Conservation (phyloP, 2,329 filamentous ascomycete species). For the Ascochyta pisi region DNA sequence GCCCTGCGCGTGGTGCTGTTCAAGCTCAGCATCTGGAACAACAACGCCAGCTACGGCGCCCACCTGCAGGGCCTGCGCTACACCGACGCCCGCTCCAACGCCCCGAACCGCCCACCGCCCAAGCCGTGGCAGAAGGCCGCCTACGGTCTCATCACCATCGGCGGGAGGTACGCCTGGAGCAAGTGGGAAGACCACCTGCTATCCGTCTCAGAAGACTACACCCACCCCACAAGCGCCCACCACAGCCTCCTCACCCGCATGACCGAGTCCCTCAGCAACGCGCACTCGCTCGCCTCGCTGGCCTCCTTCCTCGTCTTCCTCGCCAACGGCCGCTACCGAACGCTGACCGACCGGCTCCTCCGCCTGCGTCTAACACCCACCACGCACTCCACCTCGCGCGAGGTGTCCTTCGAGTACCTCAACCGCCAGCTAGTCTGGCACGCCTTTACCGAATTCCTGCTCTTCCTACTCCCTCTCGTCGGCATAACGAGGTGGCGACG, state of each 20-base stretch:
- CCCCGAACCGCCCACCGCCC: constrained; percentile 66
- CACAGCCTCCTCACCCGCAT: constrained; percentile 68
- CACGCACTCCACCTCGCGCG: constrained; percentile 81
- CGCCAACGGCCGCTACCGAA: constrained; percentile 88
- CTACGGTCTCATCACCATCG: constrained; percentile 85
- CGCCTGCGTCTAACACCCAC: constrained; percentile 85
- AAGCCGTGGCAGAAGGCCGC: constrained; percentile 82
- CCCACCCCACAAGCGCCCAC: constrained; percentile 58
- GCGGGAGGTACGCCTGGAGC: constrained; percentile 87
- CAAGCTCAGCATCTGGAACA: constrained; percentile 96
- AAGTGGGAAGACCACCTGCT: constrained; percentile 91
- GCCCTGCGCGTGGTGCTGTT: constrained; percentile 80
- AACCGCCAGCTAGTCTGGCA: constrained; percentile 99
- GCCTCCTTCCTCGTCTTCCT: constrained; percentile 89
- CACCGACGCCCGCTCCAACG: constrained; percentile 75
- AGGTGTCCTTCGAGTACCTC: constrained; percentile 96
- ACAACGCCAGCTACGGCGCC: constrained; percentile 93
- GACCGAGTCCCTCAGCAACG: constrained; percentile 72
- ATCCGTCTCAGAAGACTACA: constrained; percentile 76
- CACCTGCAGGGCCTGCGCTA: constrained; percentile 90
- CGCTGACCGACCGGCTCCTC: constrained; percentile 83
- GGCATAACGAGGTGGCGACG: constrained; percentile 92
- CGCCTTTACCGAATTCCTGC: constrained; percentile 98
- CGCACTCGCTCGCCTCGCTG: constrained; percentile 83
- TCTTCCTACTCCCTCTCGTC: constrained; percentile 95